Conservation (phyloP, 805 yeast species). For the Barnettozyma vustinii region DNA sequence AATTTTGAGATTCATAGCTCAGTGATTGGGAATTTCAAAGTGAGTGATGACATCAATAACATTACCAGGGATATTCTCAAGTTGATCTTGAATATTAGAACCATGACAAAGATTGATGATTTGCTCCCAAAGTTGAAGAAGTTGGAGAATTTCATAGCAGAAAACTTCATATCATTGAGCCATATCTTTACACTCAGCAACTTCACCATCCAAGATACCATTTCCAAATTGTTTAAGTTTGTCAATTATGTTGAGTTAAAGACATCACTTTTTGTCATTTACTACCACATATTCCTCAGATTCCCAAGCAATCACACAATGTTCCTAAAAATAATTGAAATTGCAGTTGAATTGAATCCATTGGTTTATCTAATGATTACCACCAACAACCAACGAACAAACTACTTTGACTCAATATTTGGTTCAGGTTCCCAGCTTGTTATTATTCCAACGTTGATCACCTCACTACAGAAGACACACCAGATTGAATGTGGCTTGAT, state of each 20-base stretch:
- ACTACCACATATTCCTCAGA: constrained; percentile 21
- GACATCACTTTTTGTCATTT: constrained; percentile 22
- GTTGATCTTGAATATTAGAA: constrained; percentile 36
- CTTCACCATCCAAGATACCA: constrained; percentile 12
- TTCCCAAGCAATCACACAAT: constrained; percentile 9
- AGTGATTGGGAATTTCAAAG: constrained; percentile 30
- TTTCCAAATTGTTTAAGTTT: constrained; percentile 25
- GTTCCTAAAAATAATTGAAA: constrained; percentile 14
- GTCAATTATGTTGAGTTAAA: constrained; percentile 25
- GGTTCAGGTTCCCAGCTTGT: constrained; percentile 22
- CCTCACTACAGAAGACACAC: constrained; percentile 18
- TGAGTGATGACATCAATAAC: constrained; percentile 28
- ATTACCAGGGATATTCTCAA: constrained; percentile 30
- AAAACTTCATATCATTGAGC: constrained; percentile 27
- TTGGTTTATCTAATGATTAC: constrained; percentile 22
- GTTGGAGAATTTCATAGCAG: constrained; percentile 32
- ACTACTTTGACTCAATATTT: constrained; percentile 23
- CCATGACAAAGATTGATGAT: constrained; percentile 32
- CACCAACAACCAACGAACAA: constrained; percentile 19
- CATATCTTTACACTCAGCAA: constrained; percentile 25
- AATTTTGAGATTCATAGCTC: constrained; percentile 39
- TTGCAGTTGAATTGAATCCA: constrained; percentile 22
- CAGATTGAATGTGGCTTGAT: constrained; percentile 16
- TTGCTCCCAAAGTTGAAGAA: constrained; percentile 31
- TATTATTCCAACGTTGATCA: constrained; percentile 18